Evolutionary conservation across 768 basidiomycete genomes (phyloP), one percentile per base, ranked within the genome.

Genomic region (Lactarius evosmus): DNA sequence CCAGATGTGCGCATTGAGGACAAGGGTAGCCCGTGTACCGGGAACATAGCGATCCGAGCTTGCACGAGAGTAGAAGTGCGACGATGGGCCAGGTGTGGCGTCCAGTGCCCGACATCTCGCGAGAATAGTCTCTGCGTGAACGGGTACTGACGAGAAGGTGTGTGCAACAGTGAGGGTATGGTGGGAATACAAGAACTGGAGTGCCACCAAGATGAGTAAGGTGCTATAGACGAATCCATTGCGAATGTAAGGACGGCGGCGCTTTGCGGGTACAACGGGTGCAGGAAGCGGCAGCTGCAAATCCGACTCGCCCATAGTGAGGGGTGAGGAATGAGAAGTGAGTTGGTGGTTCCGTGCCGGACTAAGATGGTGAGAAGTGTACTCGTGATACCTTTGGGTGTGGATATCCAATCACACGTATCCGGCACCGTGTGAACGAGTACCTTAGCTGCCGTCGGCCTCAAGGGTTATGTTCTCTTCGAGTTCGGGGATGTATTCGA

Each of bases 1-100:
- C 92, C 92, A 94, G 32, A 93, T 81, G 6, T 82, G 85, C 11
- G 85, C 89, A 71, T 93, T 91, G 62, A 76, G 79, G 34, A 94
- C 78, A 30, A 86, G 75, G 1, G 80, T 77, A 1, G 85, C 72
- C 4, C 70, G 70, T 1, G 89, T 87, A 0, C 84, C 87, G 0
- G 71, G 71, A 7, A 78, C 82, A 64, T 78, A 83, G 32, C 87
- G 78, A 69, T 89, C 86, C 17, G 85, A 86, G 27, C 65, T 74
- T 61, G 70, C 67, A 58, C 75, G 72, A 44, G 62, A 69, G 61
- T 68, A 65, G 50, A 75, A 79, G 60, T 71, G 73, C 38, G 69
- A 55, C 8, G 74, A 75, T 54, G 78, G 79, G 2, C 75, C 79
- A 51, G 79, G 79, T 56, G 58, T 70, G 0, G 71, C 68, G 51